Evolutionary conservation across 2,329 filamentous ascomycete genomes (phyloP).

Genomic region (Chaetomiaceae sp.): DNA sequence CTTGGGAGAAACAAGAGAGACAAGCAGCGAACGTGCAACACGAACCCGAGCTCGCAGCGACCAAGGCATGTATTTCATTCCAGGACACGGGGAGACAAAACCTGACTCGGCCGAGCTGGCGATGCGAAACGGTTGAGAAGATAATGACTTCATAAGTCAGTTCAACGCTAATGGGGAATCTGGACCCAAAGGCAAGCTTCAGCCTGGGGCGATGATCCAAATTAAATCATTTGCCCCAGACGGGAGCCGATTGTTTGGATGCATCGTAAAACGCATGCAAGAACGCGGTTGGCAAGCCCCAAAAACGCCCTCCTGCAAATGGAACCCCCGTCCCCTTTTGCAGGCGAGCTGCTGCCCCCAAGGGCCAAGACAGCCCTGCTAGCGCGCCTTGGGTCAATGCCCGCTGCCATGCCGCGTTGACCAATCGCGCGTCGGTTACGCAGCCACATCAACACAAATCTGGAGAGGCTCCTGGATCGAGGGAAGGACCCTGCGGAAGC

Average conservation of each 20-base stretch:
- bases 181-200: background rate
- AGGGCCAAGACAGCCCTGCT: constrained; percentile 6
- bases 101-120: no score
- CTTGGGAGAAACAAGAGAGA: no score
- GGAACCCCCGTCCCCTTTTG: constrained; percentile 7
- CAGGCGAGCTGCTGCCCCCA: constrained; percentile 21
- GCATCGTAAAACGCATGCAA: constrained; percentile 14
- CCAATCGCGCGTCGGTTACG: constrained; percentile 5
- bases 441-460: constrained; percentile 6
- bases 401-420: background rate
- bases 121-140: background rate
- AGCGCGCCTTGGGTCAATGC: constrained; percentile 8
- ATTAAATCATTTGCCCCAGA: constrained; percentile 10
- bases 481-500: constrained; percentile 9
- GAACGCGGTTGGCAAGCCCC: constrained; percentile 7
- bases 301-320: no score
- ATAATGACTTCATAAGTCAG: background rate
- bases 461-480: background rate
- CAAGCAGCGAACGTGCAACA: no score
- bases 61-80: background rate
- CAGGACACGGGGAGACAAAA: background rate
- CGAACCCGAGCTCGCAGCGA: background rate
- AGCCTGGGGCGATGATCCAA: constrained; percentile 9
- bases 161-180: background rate
- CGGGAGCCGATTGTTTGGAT: background rate